A percentile compares a stretch with the other conserved stretches of the same genome.
Evolutionary conservation across 257 asterid genomes (phyloP).

Genomic region (Rhazya stricta): DNA sequence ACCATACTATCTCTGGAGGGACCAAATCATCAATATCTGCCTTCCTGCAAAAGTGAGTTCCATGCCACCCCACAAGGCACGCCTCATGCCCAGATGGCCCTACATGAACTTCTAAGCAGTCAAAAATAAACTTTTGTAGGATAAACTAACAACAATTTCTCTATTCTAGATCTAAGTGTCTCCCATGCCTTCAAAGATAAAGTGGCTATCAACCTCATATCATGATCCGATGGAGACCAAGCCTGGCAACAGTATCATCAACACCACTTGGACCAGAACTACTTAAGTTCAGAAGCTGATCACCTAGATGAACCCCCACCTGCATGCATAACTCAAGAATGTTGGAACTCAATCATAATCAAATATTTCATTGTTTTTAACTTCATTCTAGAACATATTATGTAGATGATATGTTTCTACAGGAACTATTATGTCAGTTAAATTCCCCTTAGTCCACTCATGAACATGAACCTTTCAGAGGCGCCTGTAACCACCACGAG

Average conservation of each 20-base stretch:
- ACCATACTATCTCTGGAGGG: constrained; percentile 69
- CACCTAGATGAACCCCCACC: constrained; percentile 52
- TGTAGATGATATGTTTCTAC: constrained; percentile 68
- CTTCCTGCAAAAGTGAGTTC: constrained; percentile 70
- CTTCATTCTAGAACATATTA: constrained; percentile 50
- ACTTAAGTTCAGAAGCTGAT: constrained; percentile 20
- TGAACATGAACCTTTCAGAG: constrained; percentile 55
- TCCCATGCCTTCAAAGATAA: constrained; percentile 76
- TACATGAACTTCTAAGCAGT: constrained; percentile 79
- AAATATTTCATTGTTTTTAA: constrained; percentile 63
- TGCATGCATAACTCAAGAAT: constrained; percentile 77
- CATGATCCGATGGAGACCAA: constrained; percentile 35
- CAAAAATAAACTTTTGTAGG: constrained; percentile 73
- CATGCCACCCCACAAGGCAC: constrained; percentile 76
- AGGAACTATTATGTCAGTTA: constrained; percentile 54
- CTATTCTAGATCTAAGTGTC: constrained; percentile 55
- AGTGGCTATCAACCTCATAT: constrained; percentile 38
- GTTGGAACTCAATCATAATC: constrained; percentile 75
- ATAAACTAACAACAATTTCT: constrained; percentile 57
- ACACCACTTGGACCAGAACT: constrained; percentile 10
- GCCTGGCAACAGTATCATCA: constrained; percentile 5
- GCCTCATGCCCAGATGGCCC: constrained; percentile 86
- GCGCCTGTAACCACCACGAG: constrained; percentile 64
- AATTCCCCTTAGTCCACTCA: constrained; percentile 56
- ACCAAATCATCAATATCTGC: constrained; percentile 74